Conservation (phyloP, 1,139 yeast genomes). For the Kodamaea anthophila region DNA sequence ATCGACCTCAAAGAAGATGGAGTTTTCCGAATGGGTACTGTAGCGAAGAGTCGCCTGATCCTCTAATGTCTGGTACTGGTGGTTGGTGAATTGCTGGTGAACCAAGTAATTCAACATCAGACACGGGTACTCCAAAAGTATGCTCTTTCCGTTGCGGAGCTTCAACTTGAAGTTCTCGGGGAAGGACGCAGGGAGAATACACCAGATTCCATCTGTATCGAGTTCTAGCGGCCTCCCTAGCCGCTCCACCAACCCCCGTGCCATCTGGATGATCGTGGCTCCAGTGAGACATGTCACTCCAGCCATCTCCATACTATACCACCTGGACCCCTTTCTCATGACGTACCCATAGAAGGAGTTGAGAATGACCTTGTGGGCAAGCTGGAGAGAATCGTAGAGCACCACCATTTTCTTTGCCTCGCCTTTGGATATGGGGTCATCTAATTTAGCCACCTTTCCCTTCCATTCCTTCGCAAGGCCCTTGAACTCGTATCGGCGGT, state of each 20-base stretch:
- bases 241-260: constrained; percentile 86
- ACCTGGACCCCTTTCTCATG: constrained; percentile 97
- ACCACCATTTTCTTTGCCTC: constrained; percentile 94
- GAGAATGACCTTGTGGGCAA: constrained; percentile 94
- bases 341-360: constrained; percentile 98
- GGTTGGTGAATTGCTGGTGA: constrained; percentile 85
- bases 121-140: constrained; percentile 86
- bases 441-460: constrained; percentile 59
- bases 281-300: constrained; percentile 98
- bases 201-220: constrained; percentile 99
- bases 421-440: constrained; percentile 50
- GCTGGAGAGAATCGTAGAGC: constrained; percentile 87
- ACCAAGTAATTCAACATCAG: constrained; percentile 94
- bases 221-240: constrained; percentile 92
- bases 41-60: constrained; percentile 67
- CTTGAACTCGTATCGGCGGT: constrained; percentile 93
- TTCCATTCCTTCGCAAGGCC: constrained; percentile 94
- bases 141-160: constrained; percentile 69
- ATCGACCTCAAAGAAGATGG: constrained; percentile 96
- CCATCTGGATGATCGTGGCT: constrained; percentile 97
- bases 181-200: constrained; percentile 86
- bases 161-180: constrained; percentile 82
- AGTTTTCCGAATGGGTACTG: constrained; percentile 78
- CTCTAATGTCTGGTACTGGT: constrained; percentile 83
- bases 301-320: constrained; percentile 99